A percentile compares a stretch with the other conserved stretches of the same genome.
These are phyloP conservation scores for Ophiorrhiza pumila DNA, from an alignment of 257 asterid genomes.

Conservation along the genomic window DNA sequence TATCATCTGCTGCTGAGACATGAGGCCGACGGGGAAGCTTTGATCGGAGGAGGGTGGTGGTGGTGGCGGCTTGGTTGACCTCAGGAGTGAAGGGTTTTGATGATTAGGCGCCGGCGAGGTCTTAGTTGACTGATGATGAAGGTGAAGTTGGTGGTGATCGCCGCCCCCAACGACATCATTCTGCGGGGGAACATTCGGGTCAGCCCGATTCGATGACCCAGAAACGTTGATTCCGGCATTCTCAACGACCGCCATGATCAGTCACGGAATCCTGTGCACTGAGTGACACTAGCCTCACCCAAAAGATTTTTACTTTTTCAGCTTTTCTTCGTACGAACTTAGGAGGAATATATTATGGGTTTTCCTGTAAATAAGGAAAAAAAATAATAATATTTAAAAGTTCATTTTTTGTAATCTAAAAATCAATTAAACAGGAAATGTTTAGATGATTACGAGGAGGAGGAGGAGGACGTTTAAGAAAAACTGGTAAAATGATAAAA, in stretches of 20 bases:
- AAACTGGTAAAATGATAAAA: not conserved
- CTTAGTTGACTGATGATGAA: slow-evolving; percentile 38
- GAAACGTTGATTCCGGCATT: slow-evolving; percentile 50
- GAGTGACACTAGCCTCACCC: slow-evolving; percentile 14
- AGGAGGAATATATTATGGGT: no score
- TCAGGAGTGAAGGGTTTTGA: slow-evolving; percentile 20
- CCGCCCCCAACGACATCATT: slow-evolving; percentile 40
- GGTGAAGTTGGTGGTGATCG: slow-evolving; percentile 31
- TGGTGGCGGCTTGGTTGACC: slow-evolving; percentile 41
- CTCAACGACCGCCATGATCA: slow-evolving; percentile 89
- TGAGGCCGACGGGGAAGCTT: not conserved
- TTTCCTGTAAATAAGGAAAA: slow-evolving; percentile 7
- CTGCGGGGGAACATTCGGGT: slow-evolving; percentile 21
- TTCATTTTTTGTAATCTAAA: not conserved
- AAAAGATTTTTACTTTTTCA: not conserved
- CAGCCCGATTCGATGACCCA: slow-evolving; percentile 52
- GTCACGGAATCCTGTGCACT: slow-evolving; percentile 18
- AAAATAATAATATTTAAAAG: no score
- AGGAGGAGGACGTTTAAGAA: no score
- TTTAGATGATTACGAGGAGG: slow-evolving; percentile 15
- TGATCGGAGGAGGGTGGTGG: slow-evolving; percentile 17
- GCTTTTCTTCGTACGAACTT: not conserved
- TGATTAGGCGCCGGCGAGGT: slow-evolving; percentile 14
- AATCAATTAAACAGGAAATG: not conserved
- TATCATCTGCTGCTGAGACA: slow-evolving; percentile 29